A percentile compares a stretch with the other conserved stretches of the same genome.
These are phyloP conservation scores for Claviceps arundinis DNA, from an alignment of 2,329 filamentous ascomycete genomes.

Conservation along the genomic window DNA sequence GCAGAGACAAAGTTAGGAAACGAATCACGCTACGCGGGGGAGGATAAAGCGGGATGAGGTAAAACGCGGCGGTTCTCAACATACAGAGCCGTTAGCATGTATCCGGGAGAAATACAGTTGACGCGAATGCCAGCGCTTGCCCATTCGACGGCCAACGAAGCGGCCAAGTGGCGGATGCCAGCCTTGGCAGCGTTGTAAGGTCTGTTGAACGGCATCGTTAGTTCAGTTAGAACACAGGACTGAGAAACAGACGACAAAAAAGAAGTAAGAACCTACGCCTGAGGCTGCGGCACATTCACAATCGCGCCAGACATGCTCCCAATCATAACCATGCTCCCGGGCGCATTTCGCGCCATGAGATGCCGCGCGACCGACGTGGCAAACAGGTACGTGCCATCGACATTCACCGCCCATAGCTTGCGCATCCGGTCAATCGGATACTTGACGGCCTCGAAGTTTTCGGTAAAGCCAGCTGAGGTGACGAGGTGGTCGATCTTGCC, in stretches of 20 bases:
- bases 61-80: slow-evolving; percentile 17
- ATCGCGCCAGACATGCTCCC: slow-evolving; percentile 90
- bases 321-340: slow-evolving; percentile 85
- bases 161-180: slow-evolving; percentile 75
- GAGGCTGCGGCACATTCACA: slow-evolving; percentile 90
- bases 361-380: slow-evolving; percentile 76
- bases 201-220: slow-evolving; percentile 16
- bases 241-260: too few relatives aligned
- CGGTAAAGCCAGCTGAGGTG: slow-evolving; percentile 91
- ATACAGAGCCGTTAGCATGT: slow-evolving; percentile 91
- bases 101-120: slow-evolving; percentile 89
- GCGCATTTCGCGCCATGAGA: slow-evolving; percentile 65
- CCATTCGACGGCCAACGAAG: slow-evolving; percentile 89
- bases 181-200: slow-evolving; percentile 93
- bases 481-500: slow-evolving; percentile 83
- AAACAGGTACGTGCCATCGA: slow-evolving; percentile 84
- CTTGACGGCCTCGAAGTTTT: slow-evolving; percentile 84
- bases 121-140: slow-evolving; percentile 76
- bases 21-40: background rate
- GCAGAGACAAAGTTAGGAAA: background rate
- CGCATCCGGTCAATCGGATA: slow-evolving; percentile 86
- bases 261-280: slow-evolving; percentile 41
- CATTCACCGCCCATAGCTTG: slow-evolving; percentile 90
- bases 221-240: too few relatives aligned
- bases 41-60: background rate